phyloP scores from a whole-genome alignment of 345 rosid genomes.

The Pistacia integerrima region DNA sequence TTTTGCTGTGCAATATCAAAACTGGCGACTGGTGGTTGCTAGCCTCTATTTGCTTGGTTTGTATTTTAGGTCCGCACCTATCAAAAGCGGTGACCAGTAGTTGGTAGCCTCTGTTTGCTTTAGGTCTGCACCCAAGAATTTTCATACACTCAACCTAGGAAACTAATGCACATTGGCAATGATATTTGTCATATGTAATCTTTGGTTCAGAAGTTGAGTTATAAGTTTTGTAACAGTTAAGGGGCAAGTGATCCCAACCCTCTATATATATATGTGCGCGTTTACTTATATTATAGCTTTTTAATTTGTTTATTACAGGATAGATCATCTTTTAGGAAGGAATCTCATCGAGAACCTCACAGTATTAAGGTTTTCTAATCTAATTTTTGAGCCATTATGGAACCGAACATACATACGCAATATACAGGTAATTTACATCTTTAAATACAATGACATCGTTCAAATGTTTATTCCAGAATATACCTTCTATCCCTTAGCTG shows the following conservation, averaged over 20 bases:
- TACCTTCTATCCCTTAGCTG: slow-evolving; percentile 15
- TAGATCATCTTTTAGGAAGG: slow-evolving; percentile 75
- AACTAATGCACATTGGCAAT: too few relatives aligned
- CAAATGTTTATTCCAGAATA: slow-evolving; percentile 11
- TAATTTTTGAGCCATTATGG: slow-evolving; percentile 83
- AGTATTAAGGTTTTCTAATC: slow-evolving; percentile 70
- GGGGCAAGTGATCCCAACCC: not conserved
- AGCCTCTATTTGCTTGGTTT: too few relatives aligned
- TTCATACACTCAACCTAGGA: not conserved
- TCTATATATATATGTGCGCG: not conserved
- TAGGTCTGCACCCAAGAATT: too few relatives aligned
- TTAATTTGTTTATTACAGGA: slow-evolving; percentile 44
- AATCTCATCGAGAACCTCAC: slow-evolving; percentile 79
- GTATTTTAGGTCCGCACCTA: too few relatives aligned
- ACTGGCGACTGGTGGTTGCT: too few relatives aligned
- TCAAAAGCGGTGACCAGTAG: too few relatives aligned
- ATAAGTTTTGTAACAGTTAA: too few relatives aligned
- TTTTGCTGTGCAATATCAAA: too few relatives aligned
- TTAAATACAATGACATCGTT: not conserved
- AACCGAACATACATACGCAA: slow-evolving; percentile 62
- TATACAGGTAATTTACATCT: slow-evolving; percentile 48
- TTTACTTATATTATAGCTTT: not conserved
- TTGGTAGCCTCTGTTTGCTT: too few relatives aligned
- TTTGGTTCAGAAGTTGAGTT: not conserved
- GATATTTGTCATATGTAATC: not conserved